These are phyloP conservation scores for Populus trichocarpa DNA, from an alignment of 441 rosid genomes.

Conservation along the genomic window DNA sequence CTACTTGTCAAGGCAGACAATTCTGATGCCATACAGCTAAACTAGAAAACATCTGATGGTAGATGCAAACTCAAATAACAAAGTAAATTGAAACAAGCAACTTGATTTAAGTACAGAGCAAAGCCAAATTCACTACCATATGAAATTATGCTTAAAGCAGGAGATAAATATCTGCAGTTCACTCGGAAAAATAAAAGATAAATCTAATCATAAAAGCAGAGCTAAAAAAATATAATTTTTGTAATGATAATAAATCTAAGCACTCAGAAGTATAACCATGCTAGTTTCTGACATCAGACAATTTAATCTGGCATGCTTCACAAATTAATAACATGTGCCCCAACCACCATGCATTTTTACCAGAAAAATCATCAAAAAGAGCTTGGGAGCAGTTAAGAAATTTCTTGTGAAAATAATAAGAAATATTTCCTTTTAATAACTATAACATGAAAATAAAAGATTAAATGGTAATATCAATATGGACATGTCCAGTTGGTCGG, in stretches of 20 bases:
- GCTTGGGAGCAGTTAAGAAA: background rate
- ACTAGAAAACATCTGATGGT: background rate
- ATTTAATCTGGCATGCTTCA: background rate
- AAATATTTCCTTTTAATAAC: background rate
- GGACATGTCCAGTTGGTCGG: background rate
- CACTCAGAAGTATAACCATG: background rate
- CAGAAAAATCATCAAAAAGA: background rate
- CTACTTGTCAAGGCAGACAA: conserved; percentile 2
- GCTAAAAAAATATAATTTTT: too few relatives aligned
- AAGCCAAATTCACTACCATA: background rate
- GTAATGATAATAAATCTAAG: background rate
- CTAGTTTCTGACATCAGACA: background rate
- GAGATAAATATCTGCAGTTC: background rate
- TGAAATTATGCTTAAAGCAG: background rate
- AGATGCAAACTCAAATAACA: background rate
- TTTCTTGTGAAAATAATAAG: background rate
- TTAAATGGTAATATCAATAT: background rate
- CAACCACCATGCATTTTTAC: background rate
- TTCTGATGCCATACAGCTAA: conserved; percentile 8
- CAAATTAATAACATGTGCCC: background rate
- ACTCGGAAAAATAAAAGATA: background rate
- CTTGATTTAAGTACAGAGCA: background rate
- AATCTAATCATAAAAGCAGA: background rate
- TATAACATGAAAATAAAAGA: background rate
- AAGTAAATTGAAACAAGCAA: background rate